A percentile compares a stretch with the other conserved stretches of the same genome.
These are phyloP conservation scores for Mariannaea elegans DNA, from an alignment of 2,329 filamentous ascomycete genomes.

Conservation along the genomic window DNA sequence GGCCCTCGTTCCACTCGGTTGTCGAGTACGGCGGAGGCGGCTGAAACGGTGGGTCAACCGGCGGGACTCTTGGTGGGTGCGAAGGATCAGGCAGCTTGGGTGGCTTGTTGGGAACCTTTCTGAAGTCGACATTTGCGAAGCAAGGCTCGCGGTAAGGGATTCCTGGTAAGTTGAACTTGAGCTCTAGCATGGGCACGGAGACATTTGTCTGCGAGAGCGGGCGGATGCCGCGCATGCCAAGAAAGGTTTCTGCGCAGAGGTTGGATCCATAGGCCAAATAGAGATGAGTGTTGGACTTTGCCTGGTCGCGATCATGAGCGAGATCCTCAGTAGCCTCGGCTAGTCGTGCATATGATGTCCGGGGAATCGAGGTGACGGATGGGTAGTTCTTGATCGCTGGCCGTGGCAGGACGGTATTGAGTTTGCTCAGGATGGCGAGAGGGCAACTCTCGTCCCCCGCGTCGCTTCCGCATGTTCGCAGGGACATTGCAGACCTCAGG, in stretches of 20 bases:
- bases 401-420: constrained; percentile 29
- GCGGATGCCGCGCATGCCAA: constrained; percentile 78
- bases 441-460: constrained; percentile 19
- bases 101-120: constrained; percentile 58
- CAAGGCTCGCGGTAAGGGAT: constrained; percentile 90
- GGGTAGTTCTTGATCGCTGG: constrained; percentile 38
- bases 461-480: constrained; percentile 5
- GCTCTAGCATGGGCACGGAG: constrained; percentile 76
- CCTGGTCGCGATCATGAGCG: constrained; percentile 32
- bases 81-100: constrained; percentile 45
- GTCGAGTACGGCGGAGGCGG: constrained; percentile 32
- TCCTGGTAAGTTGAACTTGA: constrained; percentile 88
- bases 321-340: constrained; percentile 41
- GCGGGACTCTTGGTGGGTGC: constrained; percentile 43
- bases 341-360: constrained; percentile 42
- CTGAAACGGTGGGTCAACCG: constrained; percentile 36
- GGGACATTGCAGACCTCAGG: constrained; percentile 25
- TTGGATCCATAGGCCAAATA: constrained; percentile 96
- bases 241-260: constrained; percentile 81
- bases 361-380: constrained; percentile 44
- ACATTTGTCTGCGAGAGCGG: constrained; percentile 86
- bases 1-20: constrained; percentile 75
- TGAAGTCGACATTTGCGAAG: constrained; percentile 81
- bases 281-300: constrained; percentile 64
- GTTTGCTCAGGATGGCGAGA: constrained; percentile 38